Percentiles rank a stretch among this genome's conserved stretches.
These are phyloP conservation scores for Cercospora canescens DNA, from an alignment of 2,329 filamentous ascomycete genomes.

Conservation along the genomic window DNA sequence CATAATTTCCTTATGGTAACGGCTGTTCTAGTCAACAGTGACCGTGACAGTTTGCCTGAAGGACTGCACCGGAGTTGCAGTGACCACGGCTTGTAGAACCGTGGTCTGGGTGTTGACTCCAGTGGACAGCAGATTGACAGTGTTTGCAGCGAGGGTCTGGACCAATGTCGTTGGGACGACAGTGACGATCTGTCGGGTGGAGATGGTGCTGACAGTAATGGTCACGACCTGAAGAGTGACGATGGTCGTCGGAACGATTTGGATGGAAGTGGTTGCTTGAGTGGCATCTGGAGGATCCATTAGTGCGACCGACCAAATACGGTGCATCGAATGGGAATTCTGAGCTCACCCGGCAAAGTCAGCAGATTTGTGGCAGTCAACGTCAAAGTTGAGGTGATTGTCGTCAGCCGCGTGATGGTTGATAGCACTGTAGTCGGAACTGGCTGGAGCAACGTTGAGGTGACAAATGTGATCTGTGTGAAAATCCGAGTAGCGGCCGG, in stretches of 20 bases:
- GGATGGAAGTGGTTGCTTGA: not conserved
- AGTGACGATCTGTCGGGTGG: not conserved
- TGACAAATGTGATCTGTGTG: not conserved
- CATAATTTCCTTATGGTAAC: too few species aligned
- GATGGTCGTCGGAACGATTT: not conserved
- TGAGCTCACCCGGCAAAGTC: not conserved
- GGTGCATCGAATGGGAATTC: not conserved
- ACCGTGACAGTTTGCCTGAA: not conserved
- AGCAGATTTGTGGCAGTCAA: not conserved
- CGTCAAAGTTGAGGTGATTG: not conserved
- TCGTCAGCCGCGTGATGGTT: not conserved
- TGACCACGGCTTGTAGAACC: not conserved
- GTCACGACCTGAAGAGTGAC: not conserved
- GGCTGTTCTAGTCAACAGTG: not conserved
- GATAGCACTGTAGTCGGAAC: not conserved
- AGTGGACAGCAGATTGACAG: not conserved
- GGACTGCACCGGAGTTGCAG: not conserved
- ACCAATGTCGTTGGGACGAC: slow-evolving; percentile 1
- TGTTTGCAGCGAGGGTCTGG: not conserved
- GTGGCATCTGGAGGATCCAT: not conserved
- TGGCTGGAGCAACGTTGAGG: not conserved
- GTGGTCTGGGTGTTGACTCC: not conserved
- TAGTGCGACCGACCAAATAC: not conserved
- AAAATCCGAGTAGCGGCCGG: not conserved
- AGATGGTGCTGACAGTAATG: not conserved